A percentile compares a stretch with the other conserved stretches of the same genome.
phyloP scores from a whole-genome alignment of 2,329 filamentous ascomycete genomes.

The Emmonsiellopsis sp. region DNA sequence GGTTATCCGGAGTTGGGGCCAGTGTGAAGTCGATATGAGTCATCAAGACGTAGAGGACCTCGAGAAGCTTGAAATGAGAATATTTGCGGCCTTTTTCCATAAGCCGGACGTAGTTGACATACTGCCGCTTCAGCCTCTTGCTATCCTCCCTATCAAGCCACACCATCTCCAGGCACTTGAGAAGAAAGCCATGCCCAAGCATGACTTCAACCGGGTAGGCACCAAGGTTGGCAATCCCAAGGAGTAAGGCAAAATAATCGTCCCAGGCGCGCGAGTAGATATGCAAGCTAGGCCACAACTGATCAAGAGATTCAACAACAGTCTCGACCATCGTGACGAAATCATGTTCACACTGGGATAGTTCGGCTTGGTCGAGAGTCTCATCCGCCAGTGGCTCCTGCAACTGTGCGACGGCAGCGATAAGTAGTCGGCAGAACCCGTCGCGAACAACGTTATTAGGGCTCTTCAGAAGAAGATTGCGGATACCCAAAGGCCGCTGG shows the following conservation, averaged over 20 bases:
- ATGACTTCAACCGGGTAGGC: conserved; percentile 48
- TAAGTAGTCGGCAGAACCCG: conserved; percentile 43
- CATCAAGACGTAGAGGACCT: conserved; percentile 32
- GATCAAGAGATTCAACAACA: conserved; percentile 40
- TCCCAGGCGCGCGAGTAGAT: conserved; percentile 58
- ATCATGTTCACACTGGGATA: conserved; percentile 16
- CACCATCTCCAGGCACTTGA: conserved; percentile 50
- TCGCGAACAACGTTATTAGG: conserved; percentile 48
- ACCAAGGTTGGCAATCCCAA: conserved; percentile 56
- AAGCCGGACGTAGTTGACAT: conserved; percentile 34
- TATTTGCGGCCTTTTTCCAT: conserved; percentile 39
- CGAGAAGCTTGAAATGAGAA: conserved; percentile 32
- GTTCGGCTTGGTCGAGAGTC: conserved; percentile 16
- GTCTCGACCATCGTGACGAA: conserved; percentile 22
- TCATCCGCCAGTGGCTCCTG: conserved; percentile 28
- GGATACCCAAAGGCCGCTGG: conserved; percentile 47
- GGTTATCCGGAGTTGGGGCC: conserved; percentile 17
- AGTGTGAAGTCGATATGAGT: conserved; percentile 28
- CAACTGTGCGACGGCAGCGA: conserved; percentile 45
- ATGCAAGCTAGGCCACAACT: conserved; percentile 56
- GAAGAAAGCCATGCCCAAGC: conserved; percentile 52
- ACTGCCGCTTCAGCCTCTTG: conserved; percentile 46
- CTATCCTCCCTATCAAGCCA: conserved; percentile 45
- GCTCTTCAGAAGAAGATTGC: conserved; percentile 55
- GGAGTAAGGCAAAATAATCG: conserved; percentile 63